phyloP scores from a whole-genome alignment of 2,329 filamentous ascomycete species.

The Cercospora beticola region DNA sequence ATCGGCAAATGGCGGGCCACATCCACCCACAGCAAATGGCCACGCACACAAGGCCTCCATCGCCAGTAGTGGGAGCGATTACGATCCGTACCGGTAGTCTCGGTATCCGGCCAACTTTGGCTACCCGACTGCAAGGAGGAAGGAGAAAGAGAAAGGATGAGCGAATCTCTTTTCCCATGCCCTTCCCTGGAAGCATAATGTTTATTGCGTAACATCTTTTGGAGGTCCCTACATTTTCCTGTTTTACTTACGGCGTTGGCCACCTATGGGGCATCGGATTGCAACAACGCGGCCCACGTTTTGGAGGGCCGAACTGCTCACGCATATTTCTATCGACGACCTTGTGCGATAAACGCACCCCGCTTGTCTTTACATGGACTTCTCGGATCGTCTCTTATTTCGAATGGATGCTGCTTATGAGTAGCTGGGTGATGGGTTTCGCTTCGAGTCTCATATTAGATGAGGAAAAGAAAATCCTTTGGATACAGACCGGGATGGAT shows the following conservation, averaged over 20 bases:
- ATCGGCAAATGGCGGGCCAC: constrained; percentile 5
- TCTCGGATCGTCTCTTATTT: neutral
- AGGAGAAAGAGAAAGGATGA: constrained; percentile 9
- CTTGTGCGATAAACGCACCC: neutral
- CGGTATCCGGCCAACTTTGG: constrained; percentile 15
- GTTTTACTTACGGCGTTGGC: neutral
- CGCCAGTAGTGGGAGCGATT: constrained; percentile 24
- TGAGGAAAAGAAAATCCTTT: neutral
- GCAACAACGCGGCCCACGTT: neutral
- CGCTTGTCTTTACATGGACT: neutral
- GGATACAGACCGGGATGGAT: neutral
- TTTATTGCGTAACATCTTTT: neutral
- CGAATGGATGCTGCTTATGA: neutral
- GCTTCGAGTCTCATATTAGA: neutral
- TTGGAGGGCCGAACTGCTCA: neutral
- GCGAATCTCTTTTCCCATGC: neutral
- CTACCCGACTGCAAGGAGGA: neutral
- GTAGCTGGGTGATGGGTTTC: neutral
- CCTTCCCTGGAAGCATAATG: neutral
- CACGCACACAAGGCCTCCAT: constrained; percentile 16
- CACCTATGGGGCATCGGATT: neutral
- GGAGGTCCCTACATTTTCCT: neutral
- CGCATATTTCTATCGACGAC: neutral
- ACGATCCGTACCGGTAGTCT: constrained; percentile 30
- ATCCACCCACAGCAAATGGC: constrained; percentile 12